Percentiles rank a stretch among this genome's conserved stretches.
Evolutionary conservation across 768 basidiomycete species (phyloP).

Genomic region (Trametes cubensis): DNA sequence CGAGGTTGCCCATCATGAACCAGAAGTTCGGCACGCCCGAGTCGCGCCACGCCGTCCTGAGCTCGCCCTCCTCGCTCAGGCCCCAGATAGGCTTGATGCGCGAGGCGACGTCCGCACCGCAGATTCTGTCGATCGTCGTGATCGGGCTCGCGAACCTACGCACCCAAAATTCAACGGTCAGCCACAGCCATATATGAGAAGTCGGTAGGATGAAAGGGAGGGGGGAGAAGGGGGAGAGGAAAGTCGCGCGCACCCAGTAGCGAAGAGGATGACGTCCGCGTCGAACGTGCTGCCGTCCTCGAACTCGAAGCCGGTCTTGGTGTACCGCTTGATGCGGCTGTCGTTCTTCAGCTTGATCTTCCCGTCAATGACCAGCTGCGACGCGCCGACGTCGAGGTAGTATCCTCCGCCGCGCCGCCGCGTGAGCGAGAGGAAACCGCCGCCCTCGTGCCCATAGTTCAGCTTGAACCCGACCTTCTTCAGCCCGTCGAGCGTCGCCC

Average conservation of each 20-base stretch:
- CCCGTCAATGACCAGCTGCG: constrained; percentile 64
- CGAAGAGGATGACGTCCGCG: constrained; percentile 52
- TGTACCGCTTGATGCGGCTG: constrained; percentile 38
- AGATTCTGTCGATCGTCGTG: constrained; percentile 44
- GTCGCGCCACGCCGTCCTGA: constrained; percentile 52
- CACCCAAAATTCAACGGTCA: neutral
- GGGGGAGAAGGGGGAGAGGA: neutral
- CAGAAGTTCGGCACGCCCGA: constrained; percentile 57
- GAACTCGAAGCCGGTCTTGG: constrained; percentile 43
- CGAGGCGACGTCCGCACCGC: constrained; percentile 48
- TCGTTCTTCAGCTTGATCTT: constrained; percentile 74
- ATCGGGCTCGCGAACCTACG: constrained; percentile 49
- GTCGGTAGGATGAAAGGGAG: too few species aligned
- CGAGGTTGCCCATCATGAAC: constrained; percentile 65
- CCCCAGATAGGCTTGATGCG: constrained; percentile 64
- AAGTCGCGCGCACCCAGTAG: constrained; percentile 45
- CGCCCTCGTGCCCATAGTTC: constrained; percentile 51
- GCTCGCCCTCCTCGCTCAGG: constrained; percentile 64
- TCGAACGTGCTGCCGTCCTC: constrained; percentile 45
- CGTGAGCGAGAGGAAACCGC: constrained; percentile 53
- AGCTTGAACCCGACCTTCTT: constrained; percentile 58
- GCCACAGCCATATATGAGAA: neutral
- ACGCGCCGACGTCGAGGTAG: constrained; percentile 66
- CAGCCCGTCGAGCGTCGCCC: constrained; percentile 58
- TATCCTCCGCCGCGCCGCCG: constrained; percentile 61